Conservation (phyloP, 2,329 filamentous ascomycete species). For the Akanthomyces uredinophilus region DNA sequence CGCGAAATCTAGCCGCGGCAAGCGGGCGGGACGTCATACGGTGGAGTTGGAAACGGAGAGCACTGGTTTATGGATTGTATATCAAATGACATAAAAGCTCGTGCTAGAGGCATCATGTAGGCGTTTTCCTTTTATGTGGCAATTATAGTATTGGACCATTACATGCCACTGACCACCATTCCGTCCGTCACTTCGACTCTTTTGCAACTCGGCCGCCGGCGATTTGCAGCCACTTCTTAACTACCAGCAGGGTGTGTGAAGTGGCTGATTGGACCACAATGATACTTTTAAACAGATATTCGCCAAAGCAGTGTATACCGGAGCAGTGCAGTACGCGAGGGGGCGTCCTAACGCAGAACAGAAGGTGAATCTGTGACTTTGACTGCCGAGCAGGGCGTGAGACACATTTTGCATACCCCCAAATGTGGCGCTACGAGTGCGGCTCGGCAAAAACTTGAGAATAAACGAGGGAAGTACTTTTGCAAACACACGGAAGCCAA, state of each 20-base stretch:
- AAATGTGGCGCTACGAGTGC: not conserved
- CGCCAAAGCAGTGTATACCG: not conserved
- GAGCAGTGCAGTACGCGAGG: not conserved
- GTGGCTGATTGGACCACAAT: not conserved
- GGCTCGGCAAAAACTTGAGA: not conserved
- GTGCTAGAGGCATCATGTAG: not conserved
- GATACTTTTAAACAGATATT: not conserved
- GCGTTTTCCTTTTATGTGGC: not conserved
- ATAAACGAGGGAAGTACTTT: not conserved
- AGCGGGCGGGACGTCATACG: no score
- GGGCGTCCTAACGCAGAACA: not conserved
- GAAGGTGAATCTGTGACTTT: not conserved
- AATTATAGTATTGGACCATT: not conserved
- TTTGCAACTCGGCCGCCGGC: not conserved
- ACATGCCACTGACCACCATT: not conserved
- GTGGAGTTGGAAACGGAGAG: not conserved
- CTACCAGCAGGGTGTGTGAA: not conserved
- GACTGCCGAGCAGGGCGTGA: not conserved
- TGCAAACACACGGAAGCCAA: not conserved
- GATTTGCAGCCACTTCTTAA: not conserved
- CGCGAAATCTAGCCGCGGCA: constrained; percentile 53
- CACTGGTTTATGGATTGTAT: not conserved
- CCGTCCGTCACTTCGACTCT: not conserved
- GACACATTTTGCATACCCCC: not conserved
- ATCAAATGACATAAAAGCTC: not conserved